These are phyloP conservation scores for Xerocomellus chrysenteron DNA, from an alignment of 768 basidiomycete genomes.

Conservation along the genomic window DNA sequence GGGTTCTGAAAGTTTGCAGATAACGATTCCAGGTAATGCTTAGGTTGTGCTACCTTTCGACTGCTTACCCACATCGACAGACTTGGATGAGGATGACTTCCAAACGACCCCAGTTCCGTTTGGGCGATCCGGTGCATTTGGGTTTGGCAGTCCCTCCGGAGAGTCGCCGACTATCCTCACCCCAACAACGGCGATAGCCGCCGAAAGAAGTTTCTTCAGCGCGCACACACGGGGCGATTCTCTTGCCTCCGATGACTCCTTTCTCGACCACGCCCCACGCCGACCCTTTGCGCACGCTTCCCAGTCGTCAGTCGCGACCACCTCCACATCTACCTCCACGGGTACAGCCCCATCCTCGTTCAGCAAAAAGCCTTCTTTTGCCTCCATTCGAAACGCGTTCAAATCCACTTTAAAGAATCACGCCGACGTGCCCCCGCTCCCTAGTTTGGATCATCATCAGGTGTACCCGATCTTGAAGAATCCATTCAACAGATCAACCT, in stretches of 20 bases:
- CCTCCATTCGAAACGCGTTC: conserved; percentile 85
- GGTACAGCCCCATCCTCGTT: conserved; percentile 45
- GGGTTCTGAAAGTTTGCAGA: conserved; percentile 44
- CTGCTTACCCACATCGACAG: conserved; percentile 38
- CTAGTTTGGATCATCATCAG: conserved; percentile 59
- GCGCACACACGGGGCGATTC: conserved; percentile 75
- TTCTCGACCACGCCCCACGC: conserved; percentile 55
- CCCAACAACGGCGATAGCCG: conserved; percentile 40
- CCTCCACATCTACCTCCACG: conserved; percentile 29
- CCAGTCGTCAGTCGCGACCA: conserved; percentile 65
- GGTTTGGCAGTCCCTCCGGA: conserved; percentile 49
- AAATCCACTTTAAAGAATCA: conserved; percentile 55
- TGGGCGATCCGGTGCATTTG: conserved; percentile 56
- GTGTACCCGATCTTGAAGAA: conserved; percentile 73
- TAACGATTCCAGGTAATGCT: conserved; percentile 46
- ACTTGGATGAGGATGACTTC: conserved; percentile 78
- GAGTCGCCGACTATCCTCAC: conserved; percentile 68
- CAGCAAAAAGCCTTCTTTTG: conserved; percentile 80
- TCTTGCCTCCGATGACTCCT: conserved; percentile 73
- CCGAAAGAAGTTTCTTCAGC: conserved; percentile 60
- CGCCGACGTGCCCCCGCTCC: conserved; percentile 73
- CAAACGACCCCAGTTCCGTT: conserved; percentile 64
- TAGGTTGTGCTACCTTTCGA: background rate
- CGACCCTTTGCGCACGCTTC: conserved; percentile 69
- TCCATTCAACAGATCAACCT: conserved; percentile 80